Evolutionary conservation across 257 asterid genomes (phyloP), one percentile per base, ranked within the genome.

Genomic region (Ajuga chamaepitys): DNA sequence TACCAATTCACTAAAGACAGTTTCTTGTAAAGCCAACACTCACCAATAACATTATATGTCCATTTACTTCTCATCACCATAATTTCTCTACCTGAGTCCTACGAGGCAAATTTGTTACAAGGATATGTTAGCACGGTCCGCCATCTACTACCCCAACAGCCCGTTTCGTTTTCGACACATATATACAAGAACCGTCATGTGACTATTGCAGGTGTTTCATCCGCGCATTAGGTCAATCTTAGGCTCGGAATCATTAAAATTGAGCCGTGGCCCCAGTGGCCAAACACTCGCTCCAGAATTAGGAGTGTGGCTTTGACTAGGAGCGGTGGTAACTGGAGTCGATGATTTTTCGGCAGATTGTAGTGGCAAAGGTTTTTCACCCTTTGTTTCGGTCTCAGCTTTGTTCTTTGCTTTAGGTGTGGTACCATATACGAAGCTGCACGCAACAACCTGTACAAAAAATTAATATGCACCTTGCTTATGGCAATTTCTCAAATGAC

Each of bases 201-300:
- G 78, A 64, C 64, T 22, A 42, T 68, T 58, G 88, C 69, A 25
- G 25, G 13, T 8, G 20, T 70, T 18, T 88, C 90, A 88, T 72
- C 96, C 92, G n/a, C 91, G 87, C 65, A 76, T 87, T 68, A 91
- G 80, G 82, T 91, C 98, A 62, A 91, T 85, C 58, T 73, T 95
- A 1, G 83, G 65, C 75, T 80, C 91, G 44, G 90, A 70, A 34
- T 74, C 82, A 74, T 85, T 81, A 10, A 63, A 30, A 51, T 86
- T 86, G 1, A 62, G 66, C 62, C 78, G 67, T 22, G 87, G 71
- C 16, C 77, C 74, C 5, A 82, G 80, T 30, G 89, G 88, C 98
- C 96, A 91, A 63, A 52, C 70, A 34, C 70, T 71, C 9, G 76
- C 25, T 30, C 83, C 88, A 7, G 89, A 67, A 48, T 63, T 71